phyloP scores from a whole-genome alignment of 176 grass and related monocot genomes.

The Panicum miliaceum region DNA sequence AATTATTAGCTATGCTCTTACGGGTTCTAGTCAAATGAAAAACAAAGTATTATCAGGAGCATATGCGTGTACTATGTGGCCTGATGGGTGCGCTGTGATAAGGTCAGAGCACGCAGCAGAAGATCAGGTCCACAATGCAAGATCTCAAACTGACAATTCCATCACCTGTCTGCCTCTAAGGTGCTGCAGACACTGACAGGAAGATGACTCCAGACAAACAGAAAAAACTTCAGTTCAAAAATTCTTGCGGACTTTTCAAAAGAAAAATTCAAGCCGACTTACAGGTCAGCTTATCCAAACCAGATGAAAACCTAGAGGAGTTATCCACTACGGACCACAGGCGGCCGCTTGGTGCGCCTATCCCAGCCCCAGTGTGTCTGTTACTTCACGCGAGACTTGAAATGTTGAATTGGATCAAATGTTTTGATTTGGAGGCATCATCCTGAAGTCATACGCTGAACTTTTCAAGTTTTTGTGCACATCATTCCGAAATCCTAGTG shows the following conservation, averaged over 20 bases:
- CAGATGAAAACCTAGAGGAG: not conserved
- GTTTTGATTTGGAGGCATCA: not conserved
- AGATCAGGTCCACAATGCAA: not conserved
- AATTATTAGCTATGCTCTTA: too few species aligned
- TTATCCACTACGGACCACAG: not conserved
- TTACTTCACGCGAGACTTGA: not conserved
- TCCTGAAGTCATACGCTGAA: not conserved
- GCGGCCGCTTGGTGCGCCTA: too few species aligned
- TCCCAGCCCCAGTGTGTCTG: not conserved
- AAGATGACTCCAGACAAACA: not conserved
- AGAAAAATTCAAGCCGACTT: not conserved
- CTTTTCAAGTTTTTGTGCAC: not conserved
- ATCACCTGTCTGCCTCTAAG: not conserved
- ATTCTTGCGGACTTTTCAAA: not conserved
- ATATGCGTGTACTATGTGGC: not conserved
- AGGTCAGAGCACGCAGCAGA: not conserved
- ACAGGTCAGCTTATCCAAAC: conserved; percentile 14
- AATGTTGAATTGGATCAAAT: not conserved
- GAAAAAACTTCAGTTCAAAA: not conserved
- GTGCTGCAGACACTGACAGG: not conserved
- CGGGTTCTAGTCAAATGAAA: not conserved
- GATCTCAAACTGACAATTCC: conserved; percentile 1
- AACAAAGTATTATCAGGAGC: not conserved
- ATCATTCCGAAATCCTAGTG: not conserved
- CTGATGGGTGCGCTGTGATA: not conserved